Evolutionary conservation across 345 rosid genomes (phyloP), one percentile per base, ranked within the genome.

Genomic region (Gossypium turneri): DNA sequence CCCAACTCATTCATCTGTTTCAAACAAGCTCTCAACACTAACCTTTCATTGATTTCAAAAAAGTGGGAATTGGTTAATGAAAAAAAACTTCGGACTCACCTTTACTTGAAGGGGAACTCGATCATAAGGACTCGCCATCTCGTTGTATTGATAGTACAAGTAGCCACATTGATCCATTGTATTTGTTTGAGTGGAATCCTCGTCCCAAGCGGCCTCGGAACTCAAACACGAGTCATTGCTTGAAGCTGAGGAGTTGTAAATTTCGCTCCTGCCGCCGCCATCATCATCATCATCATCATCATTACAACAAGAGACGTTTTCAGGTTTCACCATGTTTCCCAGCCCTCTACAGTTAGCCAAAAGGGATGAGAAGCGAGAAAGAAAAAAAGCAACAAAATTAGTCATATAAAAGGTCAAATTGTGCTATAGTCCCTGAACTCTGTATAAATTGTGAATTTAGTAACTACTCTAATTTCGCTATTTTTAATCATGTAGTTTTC

Each of bases 61-160:
- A 16, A 52, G 17, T 47, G 51, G 51, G 12, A 20, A 58, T 58
- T 22, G 34, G 11, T 3, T 58, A 41, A 61, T 44, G 10, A 17
- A 24, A 41, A 20, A 4, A 2, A 4, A 8, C 16, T 22, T 9
- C 2, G 15, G 4, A 73, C 52, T 73, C 53, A 78, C 81, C 84
- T 78, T 81, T 57, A 53, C 51, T 0, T 27, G 12, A 5, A 81
- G 38, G 43, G 84, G 84, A 27, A 52, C 25, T 67, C 84, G 64
- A 6, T 53, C 62, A 13, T 81, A 67, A 25, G 84, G 84, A 48
- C 61, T 78, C 8, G 22, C 16, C 2, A 67, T 61, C 75, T 81
- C 84, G 17, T 81, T 81, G 79, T 78, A 81, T 55, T 81, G 81
- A 67, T 57, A 78, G 67, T 78, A 78, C 12, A 78, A 24, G 27